Conservation (phyloP, 176 grass and related monocot species). For the Ampelocalamus luodianensis region DNA sequence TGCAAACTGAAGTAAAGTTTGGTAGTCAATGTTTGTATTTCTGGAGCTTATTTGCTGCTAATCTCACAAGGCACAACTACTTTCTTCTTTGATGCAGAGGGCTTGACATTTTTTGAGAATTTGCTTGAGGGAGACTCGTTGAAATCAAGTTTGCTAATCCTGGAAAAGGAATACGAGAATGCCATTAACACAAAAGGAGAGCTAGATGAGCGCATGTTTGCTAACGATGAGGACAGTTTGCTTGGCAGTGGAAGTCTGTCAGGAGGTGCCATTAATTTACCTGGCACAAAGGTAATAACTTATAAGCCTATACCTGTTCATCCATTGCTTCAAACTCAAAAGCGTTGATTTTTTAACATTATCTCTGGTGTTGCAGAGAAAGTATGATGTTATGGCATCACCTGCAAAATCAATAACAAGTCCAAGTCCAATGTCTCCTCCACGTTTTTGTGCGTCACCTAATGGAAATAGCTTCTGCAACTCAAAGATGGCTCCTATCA, state of each 20-base stretch:
- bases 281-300: conserved; percentile 71
- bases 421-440: conserved; percentile 79
- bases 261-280: conserved; percentile 80
- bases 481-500: conserved; percentile 77
- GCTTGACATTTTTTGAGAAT: conserved; percentile 84
- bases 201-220: conserved; percentile 90
- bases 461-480: conserved; percentile 42
- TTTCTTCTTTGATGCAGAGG: conserved; percentile 59
- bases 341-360: conserved; percentile 5
- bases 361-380: conserved; percentile 64
- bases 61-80: conserved; percentile 13
- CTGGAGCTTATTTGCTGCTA: conserved; percentile 10
- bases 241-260: conserved; percentile 94
- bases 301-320: conserved; percentile 8
- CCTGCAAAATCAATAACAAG: conserved; percentile 83
- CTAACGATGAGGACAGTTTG: conserved; percentile 86
- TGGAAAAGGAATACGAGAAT: conserved; percentile 90
- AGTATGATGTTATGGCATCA: conserved; percentile 79
- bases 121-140: conserved; percentile 70
- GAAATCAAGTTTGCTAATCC: conserved; percentile 67
- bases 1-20: conserved; percentile 27
- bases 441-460: conserved; percentile 68
- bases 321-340: conserved; percentile 15
- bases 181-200: conserved; percentile 77
- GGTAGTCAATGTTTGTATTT: conserved; percentile 25